These are phyloP conservation scores for Suhomyces sp. DNA, from an alignment of 805 yeast species.

Conservation along the genomic window DNA sequence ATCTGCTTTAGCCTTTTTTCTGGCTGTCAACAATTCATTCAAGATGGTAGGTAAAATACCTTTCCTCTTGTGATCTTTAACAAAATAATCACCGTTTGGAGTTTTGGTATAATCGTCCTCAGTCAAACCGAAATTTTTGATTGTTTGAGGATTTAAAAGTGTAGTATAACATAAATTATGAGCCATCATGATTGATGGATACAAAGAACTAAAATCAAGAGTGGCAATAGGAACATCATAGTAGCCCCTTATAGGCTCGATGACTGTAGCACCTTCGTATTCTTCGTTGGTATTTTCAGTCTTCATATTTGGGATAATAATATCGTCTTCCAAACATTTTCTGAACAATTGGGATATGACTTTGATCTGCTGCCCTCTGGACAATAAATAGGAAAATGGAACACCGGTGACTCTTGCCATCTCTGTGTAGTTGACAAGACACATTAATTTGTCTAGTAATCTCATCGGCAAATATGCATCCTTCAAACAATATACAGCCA, in stretches of 20 bases:
- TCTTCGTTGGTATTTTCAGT: conserved; percentile 83
- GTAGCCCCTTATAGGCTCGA: conserved; percentile 94
- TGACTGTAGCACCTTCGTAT: conserved; percentile 98
- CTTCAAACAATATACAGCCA: conserved; percentile 95
- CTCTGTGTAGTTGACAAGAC: conserved; percentile 93
- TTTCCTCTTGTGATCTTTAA: conserved; percentile 62
- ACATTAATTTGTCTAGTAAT: conserved; percentile 89
- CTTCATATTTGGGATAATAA: conserved; percentile 88
- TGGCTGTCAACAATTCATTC: conserved; percentile 82
- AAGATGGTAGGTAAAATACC: conserved; percentile 93
- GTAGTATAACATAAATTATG: conserved; percentile 97
- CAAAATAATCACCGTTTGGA: conserved; percentile 92
- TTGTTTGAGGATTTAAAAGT: conserved; percentile 64
- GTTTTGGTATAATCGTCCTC: conserved; percentile 80
- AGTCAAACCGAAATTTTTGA: conserved; percentile 59
- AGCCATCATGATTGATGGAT: conserved; percentile 99
- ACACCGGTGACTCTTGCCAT: conserved; percentile 99
- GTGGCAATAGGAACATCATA: conserved; percentile 98
- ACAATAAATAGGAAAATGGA: conserved; percentile 82
- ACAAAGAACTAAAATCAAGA: conserved; percentile 93
- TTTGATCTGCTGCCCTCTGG: conserved; percentile 97
- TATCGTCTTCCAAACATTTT: conserved; percentile 81
- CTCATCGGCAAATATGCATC: conserved; percentile 93
- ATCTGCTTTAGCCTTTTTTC: conserved; percentile 90
- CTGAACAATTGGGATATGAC: conserved; percentile 94